phyloP scores from a whole-genome alignment of 2,329 filamentous ascomycete genomes.

The Aspergillus pseudoviridinutans region DNA sequence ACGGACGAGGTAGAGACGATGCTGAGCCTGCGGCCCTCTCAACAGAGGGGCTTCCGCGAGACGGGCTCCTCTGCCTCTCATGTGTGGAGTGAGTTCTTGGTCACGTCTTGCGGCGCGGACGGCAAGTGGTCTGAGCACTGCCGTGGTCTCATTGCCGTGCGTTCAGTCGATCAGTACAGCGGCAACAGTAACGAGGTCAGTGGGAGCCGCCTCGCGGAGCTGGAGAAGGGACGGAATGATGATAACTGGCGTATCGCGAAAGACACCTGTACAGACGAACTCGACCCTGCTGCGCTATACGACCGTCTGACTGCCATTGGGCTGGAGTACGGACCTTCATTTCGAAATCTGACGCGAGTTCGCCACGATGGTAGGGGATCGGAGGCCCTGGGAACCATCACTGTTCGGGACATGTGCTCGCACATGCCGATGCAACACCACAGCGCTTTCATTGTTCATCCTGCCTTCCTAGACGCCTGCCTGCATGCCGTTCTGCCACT shows the following conservation, averaged over 20 bases:
- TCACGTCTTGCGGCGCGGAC: conserved; percentile 9
- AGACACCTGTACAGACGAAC: too few species aligned
- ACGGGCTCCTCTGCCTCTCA: neutral
- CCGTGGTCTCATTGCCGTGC: conserved; percentile 9
- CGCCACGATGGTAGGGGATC: too few species aligned
- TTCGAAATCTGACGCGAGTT: neutral
- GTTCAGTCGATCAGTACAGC: conserved; percentile 4
- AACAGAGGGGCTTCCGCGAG: neutral
- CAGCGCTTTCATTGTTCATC: too few species aligned
- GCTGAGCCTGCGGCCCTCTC: neutral
- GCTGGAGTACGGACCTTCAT: neutral
- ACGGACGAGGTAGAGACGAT: conserved; percentile 5
- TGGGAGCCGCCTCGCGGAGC: neutral
- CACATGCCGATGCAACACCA: too few species aligned
- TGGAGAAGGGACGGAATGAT: neutral
- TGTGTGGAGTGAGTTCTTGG: conserved; percentile 10
- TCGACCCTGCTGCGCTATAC: neutral
- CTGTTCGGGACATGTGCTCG: too few species aligned
- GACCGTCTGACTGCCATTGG: neutral
- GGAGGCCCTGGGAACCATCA: too few species aligned
- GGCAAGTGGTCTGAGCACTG: conserved; percentile 16
- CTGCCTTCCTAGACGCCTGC: too few species aligned
- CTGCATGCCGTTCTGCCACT: too few species aligned
- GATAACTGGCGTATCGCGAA: too few species aligned
- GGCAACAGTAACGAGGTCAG: neutral